phyloP scores from a whole-genome alignment of 192 early-diverging fungal species.

The Funneliformis mosseae region DNA sequence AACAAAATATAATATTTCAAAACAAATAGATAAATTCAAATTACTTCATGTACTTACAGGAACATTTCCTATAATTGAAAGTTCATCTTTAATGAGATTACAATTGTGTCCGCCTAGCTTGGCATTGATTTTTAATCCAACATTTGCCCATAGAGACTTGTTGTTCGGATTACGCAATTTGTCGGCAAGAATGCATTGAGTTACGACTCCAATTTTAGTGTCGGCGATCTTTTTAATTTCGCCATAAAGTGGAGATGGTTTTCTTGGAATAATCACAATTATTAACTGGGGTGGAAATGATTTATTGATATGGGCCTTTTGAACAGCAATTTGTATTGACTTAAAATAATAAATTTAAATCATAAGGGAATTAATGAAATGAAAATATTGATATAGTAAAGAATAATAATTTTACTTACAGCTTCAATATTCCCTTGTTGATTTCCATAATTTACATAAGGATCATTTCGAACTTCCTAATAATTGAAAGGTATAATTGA shows the following conservation, averaged over 20 bases:
- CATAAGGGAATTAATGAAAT: background rate
- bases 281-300: slow-evolving; percentile 69
- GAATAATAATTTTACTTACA: background rate
- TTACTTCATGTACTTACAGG: slow-evolving; percentile 40
- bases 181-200: slow-evolving; percentile 83
- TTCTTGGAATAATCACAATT: slow-evolving; percentile 80
- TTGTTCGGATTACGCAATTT: slow-evolving; percentile 67
- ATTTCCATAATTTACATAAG: background rate
- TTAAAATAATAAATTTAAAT: background rate
- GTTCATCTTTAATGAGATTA: slow-evolving; percentile 52
- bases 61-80: slow-evolving; percentile 51
- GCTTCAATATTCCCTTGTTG: slow-evolving; percentile 1
- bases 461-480: background rate
- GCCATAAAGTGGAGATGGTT: slow-evolving; percentile 71
- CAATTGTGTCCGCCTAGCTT: slow-evolving; percentile 91
- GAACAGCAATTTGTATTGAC: background rate
- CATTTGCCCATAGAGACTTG: slow-evolving; percentile 87
- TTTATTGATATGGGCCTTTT: background rate
- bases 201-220: slow-evolving; percentile 83
- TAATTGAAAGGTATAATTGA: background rate
- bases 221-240: slow-evolving; percentile 85
- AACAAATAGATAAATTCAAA: background rate
- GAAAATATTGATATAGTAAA: background rate
- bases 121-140: slow-evolving; percentile 91
- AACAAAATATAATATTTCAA: background rate